These are phyloP conservation scores for Eimeria maxima DNA, from an alignment of 169 alveolate species.

Conservation along the genomic window DNA sequence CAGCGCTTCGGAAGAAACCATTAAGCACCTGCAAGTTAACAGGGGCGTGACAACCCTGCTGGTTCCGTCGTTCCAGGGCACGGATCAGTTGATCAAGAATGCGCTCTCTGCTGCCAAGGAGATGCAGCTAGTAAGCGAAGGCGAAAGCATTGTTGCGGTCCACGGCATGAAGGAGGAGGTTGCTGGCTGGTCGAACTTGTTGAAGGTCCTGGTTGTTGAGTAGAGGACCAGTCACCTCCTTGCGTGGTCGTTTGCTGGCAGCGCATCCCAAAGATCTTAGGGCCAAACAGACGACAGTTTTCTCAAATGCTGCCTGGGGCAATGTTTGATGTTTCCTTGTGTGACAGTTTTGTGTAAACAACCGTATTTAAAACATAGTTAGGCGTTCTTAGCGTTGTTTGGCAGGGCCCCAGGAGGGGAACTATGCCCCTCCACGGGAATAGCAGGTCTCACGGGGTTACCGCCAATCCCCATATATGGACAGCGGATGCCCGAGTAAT, in stretches of 20 bases:
- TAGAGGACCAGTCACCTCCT: slow-evolving; percentile 32
- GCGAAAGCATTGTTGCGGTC: slow-evolving; percentile 96
- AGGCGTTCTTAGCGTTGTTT: background rate
- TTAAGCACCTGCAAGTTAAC: slow-evolving; percentile 94
- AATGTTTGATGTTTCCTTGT: background rate
- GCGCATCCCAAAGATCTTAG: background rate
- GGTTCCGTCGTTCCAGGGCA: slow-evolving; percentile 88
- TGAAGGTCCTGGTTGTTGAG: slow-evolving; percentile 93
- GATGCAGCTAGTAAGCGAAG: slow-evolving; percentile 92
- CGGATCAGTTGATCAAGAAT: slow-evolving; percentile 87
- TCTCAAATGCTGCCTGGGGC: background rate
- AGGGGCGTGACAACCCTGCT: slow-evolving; percentile 97
- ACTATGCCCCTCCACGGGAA: background rate
- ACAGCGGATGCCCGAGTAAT: background rate
- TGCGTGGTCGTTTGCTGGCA: background rate
- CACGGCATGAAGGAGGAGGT: slow-evolving; percentile 97
- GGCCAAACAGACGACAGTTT: background rate
- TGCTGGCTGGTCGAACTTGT: slow-evolving; percentile 96
- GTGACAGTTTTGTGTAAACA: background rate
- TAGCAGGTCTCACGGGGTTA: background rate
- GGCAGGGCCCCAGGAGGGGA: background rate
- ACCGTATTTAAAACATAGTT: background rate
- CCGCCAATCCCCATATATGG: background rate
- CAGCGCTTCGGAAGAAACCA: slow-evolving; percentile 93
- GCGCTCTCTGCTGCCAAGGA: slow-evolving; percentile 95